Base-by-base conservation (phyloP, 2,329 filamentous ascomycete species). In the Cryphonectria radicalis region DNA sequence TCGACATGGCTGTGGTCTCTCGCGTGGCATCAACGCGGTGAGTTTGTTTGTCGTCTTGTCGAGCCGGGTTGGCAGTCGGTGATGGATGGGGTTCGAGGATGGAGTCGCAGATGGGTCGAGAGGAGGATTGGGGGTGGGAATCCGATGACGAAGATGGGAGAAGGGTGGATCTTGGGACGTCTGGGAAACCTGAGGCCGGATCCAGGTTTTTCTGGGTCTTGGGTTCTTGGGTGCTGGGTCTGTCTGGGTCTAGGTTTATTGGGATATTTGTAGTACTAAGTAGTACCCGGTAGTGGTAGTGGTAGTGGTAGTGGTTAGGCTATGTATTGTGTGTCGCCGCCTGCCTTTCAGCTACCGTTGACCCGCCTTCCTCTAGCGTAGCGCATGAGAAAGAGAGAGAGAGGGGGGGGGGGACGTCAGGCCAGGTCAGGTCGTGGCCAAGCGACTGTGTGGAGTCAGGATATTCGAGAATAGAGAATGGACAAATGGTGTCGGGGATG, bases 1-100 rank as follows among this genome's bases (percentile, higher is more conserved):
- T 84, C 77, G 86, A 83, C 87, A 89, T 89, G 42, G 22, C 59
- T 40, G 66, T 25, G 43, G 25, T 53, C 63, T 46, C 43, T n/a
- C 42, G 37, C 5, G 50, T 43, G 63, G 63, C 42, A 65, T 53
- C 6, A 65, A 53, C 25, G 63, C 25, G 63, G 63, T 53, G n/a
- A 22, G 28, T n/a, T 19, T 32, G 42, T 35, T 42, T n/a, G 46
- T 50, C 46, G 46, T 50, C 46, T 50, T 19, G 63, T 65, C 63
- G 63, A 32, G 42, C 63, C 37, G 32, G 63, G 37, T 32, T 40
- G 14, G 43, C 43, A 32, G 63, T 25, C 25, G 63, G 28, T 65
- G 25, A 13, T 25, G 50, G 43, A 50, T 64, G 46, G 59, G 5
- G 59, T 40, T 57, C 7, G 64, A 28, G 19, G 59, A 63, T 62